A percentile compares a stretch with the other conserved stretches of the same genome.
phyloP scores from a whole-genome alignment of 2,329 filamentous ascomycete genomes.

The Didymella segeticola region DNA sequence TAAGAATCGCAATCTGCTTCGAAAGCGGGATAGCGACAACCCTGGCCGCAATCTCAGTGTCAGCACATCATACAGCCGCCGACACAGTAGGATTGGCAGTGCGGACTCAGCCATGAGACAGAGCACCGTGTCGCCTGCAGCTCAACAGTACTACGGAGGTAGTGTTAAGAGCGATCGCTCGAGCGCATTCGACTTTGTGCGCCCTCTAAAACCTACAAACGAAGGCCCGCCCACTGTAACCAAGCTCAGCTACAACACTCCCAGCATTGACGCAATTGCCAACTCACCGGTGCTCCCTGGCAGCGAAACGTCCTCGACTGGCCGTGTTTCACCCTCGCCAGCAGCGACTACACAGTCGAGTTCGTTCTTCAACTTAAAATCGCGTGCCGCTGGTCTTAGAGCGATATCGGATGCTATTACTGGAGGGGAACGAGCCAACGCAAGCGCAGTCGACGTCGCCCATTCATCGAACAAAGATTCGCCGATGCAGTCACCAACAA shows the following conservation, averaged over 20 bases:
- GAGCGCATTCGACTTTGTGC: slow-evolving; percentile 58
- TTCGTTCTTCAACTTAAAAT: slow-evolving; percentile 49
- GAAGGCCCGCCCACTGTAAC: slow-evolving; percentile 62
- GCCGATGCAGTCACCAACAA: slow-evolving; percentile 67
- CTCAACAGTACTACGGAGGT: slow-evolving; percentile 73
- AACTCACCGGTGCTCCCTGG: slow-evolving; percentile 48
- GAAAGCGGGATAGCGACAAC: slow-evolving; percentile 70
- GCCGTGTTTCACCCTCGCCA: slow-evolving; percentile 55
- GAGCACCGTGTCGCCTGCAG: slow-evolving; percentile 60
- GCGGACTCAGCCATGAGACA: slow-evolving; percentile 74
- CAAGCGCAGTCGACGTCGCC: slow-evolving; percentile 49
- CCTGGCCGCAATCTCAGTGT: slow-evolving; percentile 79
- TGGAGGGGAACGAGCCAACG: slow-evolving; percentile 59
- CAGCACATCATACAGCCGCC: slow-evolving; percentile 69
- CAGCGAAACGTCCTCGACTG: slow-evolving; percentile 58
- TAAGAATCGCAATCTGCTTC: slow-evolving; percentile 72
- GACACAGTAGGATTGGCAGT: slow-evolving; percentile 79
- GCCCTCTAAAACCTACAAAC: slow-evolving; percentile 49
- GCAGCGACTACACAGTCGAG: slow-evolving; percentile 39
- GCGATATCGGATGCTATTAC: slow-evolving; percentile 79
- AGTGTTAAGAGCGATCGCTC: slow-evolving; percentile 44
- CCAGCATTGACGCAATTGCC: slow-evolving; percentile 55
- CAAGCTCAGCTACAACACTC: slow-evolving; percentile 61
- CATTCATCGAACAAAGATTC: slow-evolving; percentile 59
- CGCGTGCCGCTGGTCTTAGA: slow-evolving; percentile 72